phyloP scores from a whole-genome alignment of 257 asterid species.

The Verbena officinalis region DNA sequence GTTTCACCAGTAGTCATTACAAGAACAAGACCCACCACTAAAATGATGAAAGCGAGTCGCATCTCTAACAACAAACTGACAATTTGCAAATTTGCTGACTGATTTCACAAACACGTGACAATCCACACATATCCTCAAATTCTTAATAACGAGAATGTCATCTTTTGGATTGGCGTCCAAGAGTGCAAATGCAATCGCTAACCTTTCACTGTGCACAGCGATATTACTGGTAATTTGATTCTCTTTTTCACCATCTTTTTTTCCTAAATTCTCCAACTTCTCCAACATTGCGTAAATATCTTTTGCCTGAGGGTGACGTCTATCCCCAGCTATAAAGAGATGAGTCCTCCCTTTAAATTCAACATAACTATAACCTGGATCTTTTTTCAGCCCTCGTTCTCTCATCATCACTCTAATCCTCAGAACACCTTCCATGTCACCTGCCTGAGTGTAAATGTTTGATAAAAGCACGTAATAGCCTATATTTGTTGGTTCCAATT shows the following conservation, averaged over 20 bases:
- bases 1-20: constrained; percentile 84
- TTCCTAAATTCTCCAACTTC: constrained; percentile 49
- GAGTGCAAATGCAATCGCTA: constrained; percentile 86
- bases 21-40: constrained; percentile 73
- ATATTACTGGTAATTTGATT: constrained; percentile 21
- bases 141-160: constrained; percentile 75
- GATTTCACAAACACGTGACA: constrained; percentile 76
- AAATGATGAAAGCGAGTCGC: constrained; percentile 95
- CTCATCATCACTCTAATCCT: constrained; percentile 74
- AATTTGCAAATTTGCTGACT: constrained; percentile 53
- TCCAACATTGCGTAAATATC: constrained; percentile 55
- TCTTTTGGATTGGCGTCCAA: constrained; percentile 38
- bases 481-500: constrained; percentile 74
- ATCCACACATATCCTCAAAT: constrained; percentile 81
- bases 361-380: constrained; percentile 83
- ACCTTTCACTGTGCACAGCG: constrained; percentile 74
- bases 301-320: constrained; percentile 53
- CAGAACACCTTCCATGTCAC: constrained; percentile 56
- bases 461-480: constrained; percentile 84
- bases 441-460: constrained; percentile 60
- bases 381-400: constrained; percentile 70
- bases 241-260: constrained; percentile 23
- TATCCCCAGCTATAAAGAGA: constrained; percentile 79
- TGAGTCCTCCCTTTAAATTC: constrained; percentile 63
- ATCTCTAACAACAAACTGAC: constrained; percentile 75